phyloP scores from a whole-genome alignment of 2,329 filamentous ascomycete genomes.

The Sporothrix brunneoviolacea region DNA sequence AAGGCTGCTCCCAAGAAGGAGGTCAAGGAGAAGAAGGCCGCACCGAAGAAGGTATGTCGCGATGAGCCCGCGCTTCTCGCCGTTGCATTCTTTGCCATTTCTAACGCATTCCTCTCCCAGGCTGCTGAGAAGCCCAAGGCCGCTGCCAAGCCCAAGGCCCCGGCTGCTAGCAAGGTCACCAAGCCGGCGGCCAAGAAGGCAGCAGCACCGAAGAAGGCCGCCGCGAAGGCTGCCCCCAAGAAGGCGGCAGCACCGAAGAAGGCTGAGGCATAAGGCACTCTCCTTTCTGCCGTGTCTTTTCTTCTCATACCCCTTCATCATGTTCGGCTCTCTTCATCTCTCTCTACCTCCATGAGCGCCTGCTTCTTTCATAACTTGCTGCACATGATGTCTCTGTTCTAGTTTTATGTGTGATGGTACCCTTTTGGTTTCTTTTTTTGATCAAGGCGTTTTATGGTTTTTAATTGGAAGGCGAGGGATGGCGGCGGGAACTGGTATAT shows the following conservation, averaged over 20 bases:
- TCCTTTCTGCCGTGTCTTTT: neutral
- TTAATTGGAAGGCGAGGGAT: constrained; percentile 17
- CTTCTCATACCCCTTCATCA: neutral
- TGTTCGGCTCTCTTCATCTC: neutral
- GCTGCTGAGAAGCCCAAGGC: constrained; percentile 60
- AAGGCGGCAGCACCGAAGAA: constrained; percentile 32
- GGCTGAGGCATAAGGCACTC: constrained; percentile 13
- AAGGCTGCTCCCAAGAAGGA: constrained; percentile 27
- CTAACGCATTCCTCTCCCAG: constrained; percentile 52
- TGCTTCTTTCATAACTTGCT: neutral
- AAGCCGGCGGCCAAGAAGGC: constrained; percentile 41
- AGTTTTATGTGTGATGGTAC: constrained; percentile 19
- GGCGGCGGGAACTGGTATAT: constrained; percentile 16
- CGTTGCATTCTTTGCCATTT: neutral
- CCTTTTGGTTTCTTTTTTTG: constrained; percentile 3
- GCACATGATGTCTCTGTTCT: constrained; percentile 11
- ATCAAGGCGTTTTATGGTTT: constrained; percentile 14
- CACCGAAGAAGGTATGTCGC: constrained; percentile 32
- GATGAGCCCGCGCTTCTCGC: neutral
- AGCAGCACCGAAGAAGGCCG: constrained; percentile 38
- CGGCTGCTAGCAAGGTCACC: constrained; percentile 41
- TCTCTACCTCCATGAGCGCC: constrained; percentile 23
- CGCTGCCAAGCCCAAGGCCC: constrained; percentile 75
- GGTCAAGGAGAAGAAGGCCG: constrained; percentile 24
- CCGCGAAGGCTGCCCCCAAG: constrained; percentile 40